Evolutionary conservation across 2,329 filamentous ascomycete genomes (phyloP), one percentile per base, ranked within the genome.

Genomic region (Phyllosticta citribraziliensis): DNA sequence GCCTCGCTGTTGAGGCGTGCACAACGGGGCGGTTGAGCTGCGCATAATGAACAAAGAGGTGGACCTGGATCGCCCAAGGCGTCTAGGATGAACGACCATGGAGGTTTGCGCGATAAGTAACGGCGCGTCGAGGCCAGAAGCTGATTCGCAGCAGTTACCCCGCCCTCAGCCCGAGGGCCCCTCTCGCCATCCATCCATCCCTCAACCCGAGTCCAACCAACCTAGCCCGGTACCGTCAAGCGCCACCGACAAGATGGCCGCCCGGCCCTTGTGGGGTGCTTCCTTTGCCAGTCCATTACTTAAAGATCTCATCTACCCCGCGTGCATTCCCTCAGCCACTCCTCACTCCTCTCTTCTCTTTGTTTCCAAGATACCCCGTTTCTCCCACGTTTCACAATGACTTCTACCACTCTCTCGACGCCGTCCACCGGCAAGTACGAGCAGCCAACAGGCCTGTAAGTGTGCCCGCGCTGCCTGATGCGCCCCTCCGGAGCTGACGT

Each of bases 391-490:
- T 69, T 68, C 67, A 76, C 67, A 69, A 78, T 76, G 72, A 70
- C 85, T 68, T 80, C 80, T 61, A 76, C 81, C 65, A 80, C 86
- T 73, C 81, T 91, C 69, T 83, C 85, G 77, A 89, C 87, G 68
- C 87, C 88, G 62, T 65, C 83, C 67, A 84, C 84, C 67, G 87
- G 79, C 73, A 79, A 81, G 71, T 80, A 80, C 67, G 75, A 78
- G 58, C 79, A 81, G 75, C 79, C 79, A 62, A 81, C 76, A 59
- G 79, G 79, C 68, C 76, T 81, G 78, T 80, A 74, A 76, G 78
- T 47, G 40, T 79, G 19, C 55, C 58, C 40, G 33, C 53, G 40
- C 61, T 50, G 11, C 33, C 58, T 8, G 40, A 5, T 24, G 17
- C 24, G 25, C 47, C 22, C 25, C 19, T 20, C 51, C 40, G 33